Conservation (phyloP, 148 eudicot species). For the Silene conica region DNA sequence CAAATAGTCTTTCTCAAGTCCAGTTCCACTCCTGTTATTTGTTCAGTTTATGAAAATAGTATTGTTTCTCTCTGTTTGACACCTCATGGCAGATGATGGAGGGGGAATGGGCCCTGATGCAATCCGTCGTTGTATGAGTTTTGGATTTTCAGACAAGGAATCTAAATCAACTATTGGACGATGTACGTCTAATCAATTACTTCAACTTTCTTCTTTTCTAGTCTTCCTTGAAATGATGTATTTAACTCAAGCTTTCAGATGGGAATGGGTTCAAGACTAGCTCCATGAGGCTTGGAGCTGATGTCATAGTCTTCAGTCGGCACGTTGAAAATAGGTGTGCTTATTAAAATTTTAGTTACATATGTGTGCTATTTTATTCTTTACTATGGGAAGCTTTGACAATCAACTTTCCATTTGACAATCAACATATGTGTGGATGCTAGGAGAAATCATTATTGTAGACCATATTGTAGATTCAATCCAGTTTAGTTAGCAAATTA, state of each 20-base stretch:
- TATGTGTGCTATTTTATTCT: neutral
- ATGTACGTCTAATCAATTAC: conserved; percentile 40
- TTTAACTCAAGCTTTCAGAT: conserved; percentile 55
- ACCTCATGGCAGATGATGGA: conserved; percentile 61
- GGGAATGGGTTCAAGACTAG: conserved; percentile 97
- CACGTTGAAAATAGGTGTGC: conserved; percentile 33
- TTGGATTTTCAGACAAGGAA: conserved; percentile 88
- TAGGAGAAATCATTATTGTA: neutral
- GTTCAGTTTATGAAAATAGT: neutral
- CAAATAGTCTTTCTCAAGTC: neutral
- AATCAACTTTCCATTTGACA: neutral
- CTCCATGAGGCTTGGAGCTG: conserved; percentile 94
- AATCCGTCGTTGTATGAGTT: conserved; percentile 78
- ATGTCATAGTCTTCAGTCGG: conserved; percentile 80
- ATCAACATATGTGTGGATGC: neutral
- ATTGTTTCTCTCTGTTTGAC: conserved; percentile 21
- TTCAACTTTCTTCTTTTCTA: neutral
- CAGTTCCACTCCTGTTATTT: neutral
- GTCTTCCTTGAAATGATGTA: neutral
- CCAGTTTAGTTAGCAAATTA: neutral
- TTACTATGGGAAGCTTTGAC: neutral
- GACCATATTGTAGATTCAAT: neutral
- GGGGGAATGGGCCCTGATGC: conserved; percentile 88
- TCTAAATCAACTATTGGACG: conserved; percentile 71
- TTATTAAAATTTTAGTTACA: neutral